Base-by-base conservation (phyloP, 345 rosid species). In the Rhodamnia argentea region DNA sequence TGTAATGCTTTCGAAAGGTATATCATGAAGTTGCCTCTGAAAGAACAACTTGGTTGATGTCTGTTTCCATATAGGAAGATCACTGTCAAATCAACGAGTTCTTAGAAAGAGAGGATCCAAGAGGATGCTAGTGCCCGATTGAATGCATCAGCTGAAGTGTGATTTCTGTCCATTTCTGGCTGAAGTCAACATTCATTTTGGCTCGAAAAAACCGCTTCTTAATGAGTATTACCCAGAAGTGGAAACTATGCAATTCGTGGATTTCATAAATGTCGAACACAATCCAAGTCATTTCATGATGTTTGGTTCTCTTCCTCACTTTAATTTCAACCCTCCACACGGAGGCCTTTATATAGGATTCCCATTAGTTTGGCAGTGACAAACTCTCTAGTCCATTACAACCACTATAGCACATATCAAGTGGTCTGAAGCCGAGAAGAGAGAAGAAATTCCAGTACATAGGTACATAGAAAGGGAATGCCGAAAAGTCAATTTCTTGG, bases 231-330 rank as follows among this genome's bases (percentile, higher is more conserved):
- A 52, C 42, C 85, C 88, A 57, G 52, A 32, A 82, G 56, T 32
- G 89, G 91, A 84, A 89, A 89, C 87, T 87, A 18, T 85, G 86
- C 83, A 78, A 74, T 70, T 83, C 55, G 12, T 83, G 88, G 90
- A 89, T 90, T 85, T 88, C 84, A 75, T 53, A 37, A 86, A 81
- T 86, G 27, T 59, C 44, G 16, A 85, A 85, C 88, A 84, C 83
- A 90, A 87, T 88, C 89, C 84, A 85, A 85, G 24, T 87, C 40
- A 87, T 87, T 64, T 54, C 22, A 42, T 76, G 75, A 56, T 55
- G 37, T 52, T 60, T 52, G 10, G 82, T 14, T 15, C 23, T 50
- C 27, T 84, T 84, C 76, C 47, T 29, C n/a, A 1, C 50, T 54
- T 14, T 59, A 26, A 4, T 51, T 70, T 52, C 24, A 22, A 70